Evolutionary conservation across 768 basidiomycete species (phyloP), one percentile per base, ranked within the genome.

Genomic region (Suillus hirtellus): DNA sequence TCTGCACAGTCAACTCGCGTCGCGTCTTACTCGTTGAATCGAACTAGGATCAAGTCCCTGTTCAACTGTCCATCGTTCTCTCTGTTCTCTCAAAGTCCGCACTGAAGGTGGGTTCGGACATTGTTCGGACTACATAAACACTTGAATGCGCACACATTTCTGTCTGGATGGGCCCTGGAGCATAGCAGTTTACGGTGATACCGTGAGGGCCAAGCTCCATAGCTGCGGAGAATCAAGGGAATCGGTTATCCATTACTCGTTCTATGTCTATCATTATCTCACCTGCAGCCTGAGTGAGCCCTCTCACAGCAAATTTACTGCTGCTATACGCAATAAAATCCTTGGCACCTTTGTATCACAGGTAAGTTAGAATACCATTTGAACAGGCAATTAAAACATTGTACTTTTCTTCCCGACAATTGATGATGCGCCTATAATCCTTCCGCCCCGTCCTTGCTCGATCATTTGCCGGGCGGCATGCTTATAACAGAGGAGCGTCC

Each of bases 361-460:
- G 27, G 15, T 6, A 43, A 58, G 42, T 46, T 10, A 10, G 27
- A 19, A 52, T 31, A 5, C 14, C 10, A 10, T 31, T 31, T 24
- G 6, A 15, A 49, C 24, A 7, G 2, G 24, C 4, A 27, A 31
- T 31, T 19, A 3, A 4, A 31, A 2, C 49, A 31, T 9, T 10
- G 24, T 63, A 21, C 78, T 78, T 10, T 24, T 62, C 58, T 65
- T 69, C 54, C 67, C 68, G 14, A 72, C 72, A 75, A 81, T 79
- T 47, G 75, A 77, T 14, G 79, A 79, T 63, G 82, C 76, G 4
- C 67, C 75, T 34, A 81, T 75, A 54, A 80, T 80, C 4, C 78
- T 67, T 2, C 79, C 78, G 5, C 79, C 78, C 1, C 65, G 64
- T 11, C 77, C 76, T 67, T 80, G 79, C 61, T 75, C 71, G 60